These are phyloP conservation scores for Eucalyptus tenuipes DNA, from an alignment of 345 rosid genomes.

Conservation along the genomic window DNA sequence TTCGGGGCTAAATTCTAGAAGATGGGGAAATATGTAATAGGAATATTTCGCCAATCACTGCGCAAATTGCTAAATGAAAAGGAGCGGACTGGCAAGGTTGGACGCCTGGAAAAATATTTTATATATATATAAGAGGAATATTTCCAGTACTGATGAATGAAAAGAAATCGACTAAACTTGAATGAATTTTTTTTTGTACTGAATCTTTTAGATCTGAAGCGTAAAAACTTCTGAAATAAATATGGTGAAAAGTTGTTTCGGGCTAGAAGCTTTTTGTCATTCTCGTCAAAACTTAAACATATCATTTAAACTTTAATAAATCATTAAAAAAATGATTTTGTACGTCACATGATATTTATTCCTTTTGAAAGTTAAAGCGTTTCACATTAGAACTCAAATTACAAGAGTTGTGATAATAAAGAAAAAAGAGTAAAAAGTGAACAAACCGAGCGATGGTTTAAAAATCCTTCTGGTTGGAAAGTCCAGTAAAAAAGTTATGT, in stretches of 20 bases:
- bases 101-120: no score
- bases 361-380: not conserved
- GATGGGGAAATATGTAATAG: no score
- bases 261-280: not conserved
- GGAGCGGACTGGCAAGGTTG: no score
- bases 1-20: no score
- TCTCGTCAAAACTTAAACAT: not conserved
- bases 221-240: not conserved
- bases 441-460: not conserved
- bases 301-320: not conserved
- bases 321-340: not conserved
- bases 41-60: no score
- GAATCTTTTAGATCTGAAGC: not conserved
- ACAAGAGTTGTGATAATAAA: not conserved
- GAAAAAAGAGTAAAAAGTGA: not conserved
- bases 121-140: no score
- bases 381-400: not conserved
- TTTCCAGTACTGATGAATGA: no score
- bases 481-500: not conserved
- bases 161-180: no score
- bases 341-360: not conserved
- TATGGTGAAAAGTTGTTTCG: not conserved
- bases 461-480: not conserved
- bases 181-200: no score
- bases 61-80: no score